Evolutionary conservation across 805 yeast genomes (phyloP), one percentile per base, ranked within the genome.

Genomic region (Novakomyces olei): DNA sequence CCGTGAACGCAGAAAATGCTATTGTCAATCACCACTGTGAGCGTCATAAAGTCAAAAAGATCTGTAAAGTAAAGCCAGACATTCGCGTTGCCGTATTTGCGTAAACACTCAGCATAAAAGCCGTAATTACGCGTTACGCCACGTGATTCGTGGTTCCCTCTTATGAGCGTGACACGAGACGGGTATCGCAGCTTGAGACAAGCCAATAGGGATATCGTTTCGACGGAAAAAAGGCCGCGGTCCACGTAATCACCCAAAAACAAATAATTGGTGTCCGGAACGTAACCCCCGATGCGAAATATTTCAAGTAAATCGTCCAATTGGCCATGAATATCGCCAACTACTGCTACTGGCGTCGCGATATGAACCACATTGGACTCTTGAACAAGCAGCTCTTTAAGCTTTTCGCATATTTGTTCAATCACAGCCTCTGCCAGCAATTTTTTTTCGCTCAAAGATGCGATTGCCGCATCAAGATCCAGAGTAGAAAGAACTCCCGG

Each of bases 111-210:
- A 50, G 83, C 95, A 54, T 81, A 81, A 53, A 81, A 81, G 15
- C 95, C 94, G 50, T 81, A 81, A 37, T 83, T 94, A 54, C 83
- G 94, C 24, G 95, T 81, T 49, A 83, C 83, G 55, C 83, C 94
- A 53, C 95, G 72, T 14, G 91, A 75, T 54, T 81, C 95, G 54
- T 81, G 95, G 51, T 81, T 81, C 37, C 95, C 95, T 59, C 95
- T 69, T 46, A 81, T 66, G 39, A 81, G 78, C 8, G 95, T 81
- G 48, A 81, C 78, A 62, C 94, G 67, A 48, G 68, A 72, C 31
- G 94, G 94, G 55, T 74, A 81, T 53, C 94, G 65, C 35, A 81
- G 80, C 56, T 81, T 81, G 81, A 81, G 71, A 33, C 92, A 80
- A 31, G 83, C 88, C 45, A 81, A 58, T 50, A 73, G 76, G 43